Evolutionary conservation across 345 rosid genomes (phyloP), one percentile per base, ranked within the genome.

Genomic region (Populus ilicifolia): DNA sequence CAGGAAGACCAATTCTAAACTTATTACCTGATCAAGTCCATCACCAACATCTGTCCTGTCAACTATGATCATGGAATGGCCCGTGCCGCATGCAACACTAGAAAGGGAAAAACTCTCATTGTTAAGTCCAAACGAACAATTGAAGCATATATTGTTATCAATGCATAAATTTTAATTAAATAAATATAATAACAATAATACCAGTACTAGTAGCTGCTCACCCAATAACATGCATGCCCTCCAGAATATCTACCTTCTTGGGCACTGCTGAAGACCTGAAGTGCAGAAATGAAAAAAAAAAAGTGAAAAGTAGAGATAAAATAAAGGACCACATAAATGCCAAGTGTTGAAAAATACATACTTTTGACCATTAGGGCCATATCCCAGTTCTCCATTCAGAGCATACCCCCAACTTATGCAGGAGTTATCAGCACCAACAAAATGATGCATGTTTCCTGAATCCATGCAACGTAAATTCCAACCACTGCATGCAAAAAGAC

Each of bases 361-460:
- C 99, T 95, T 95, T 79, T 95, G 99, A 75, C 94, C 98, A 25
- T 61, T 78, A 65, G 99, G 99, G 69, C 99, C 99, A 72, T 96
- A 96, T 83, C 98, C 99, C 66, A 96, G 88, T 80, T 96, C 99
- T 67, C 99, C 99, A 79, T 92, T 86, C 76, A 83, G 92, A 83
- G 96, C 99, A 75, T 87, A 93, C 73, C 99, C 99, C 98, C 98
- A 96, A 77, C 99, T 96, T 72, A 96, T 93, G 95, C 99, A 93
- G 73, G 99, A 96, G 75, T 81, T 77, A 80, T 96, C 97, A 13
- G 99, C 99, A 73, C 99, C 99, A 64, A 96, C 99, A 89, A 96
- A 93, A 83, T 90, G 91, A 83, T 93, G 98, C 98, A 92, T 91
- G 80, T 79, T 89, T 81, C 99, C 99, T 1, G 99, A 96, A 89